Percentiles rank a stretch among this genome's conserved stretches.
phyloP scores from a whole-genome alignment of 306 rosid genomes.

The Spatholobus suberectus region DNA sequence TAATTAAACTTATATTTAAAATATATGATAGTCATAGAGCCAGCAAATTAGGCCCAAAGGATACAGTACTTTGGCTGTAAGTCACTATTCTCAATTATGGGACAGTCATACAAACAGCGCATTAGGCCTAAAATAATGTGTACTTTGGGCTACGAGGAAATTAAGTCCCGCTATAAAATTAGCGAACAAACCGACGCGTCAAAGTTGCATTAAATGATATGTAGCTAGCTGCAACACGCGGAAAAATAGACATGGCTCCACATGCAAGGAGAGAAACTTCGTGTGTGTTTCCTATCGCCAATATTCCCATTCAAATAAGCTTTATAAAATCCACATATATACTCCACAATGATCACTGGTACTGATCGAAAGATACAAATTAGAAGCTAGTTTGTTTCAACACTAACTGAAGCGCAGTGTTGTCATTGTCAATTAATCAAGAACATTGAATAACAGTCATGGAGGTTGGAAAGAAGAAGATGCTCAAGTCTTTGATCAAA shows the following conservation, averaged over 20 bases:
- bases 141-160: constrained; percentile 6
- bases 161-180: constrained; percentile 43
- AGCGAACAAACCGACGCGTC: constrained; percentile 50
- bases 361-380: constrained; percentile 4
- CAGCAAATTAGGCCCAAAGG: constrained; percentile 29
- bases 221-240: constrained; percentile 30
- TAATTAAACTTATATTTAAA: too few species aligned
- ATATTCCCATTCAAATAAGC: not conserved
- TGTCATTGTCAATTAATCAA: not conserved
- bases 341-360: not conserved
- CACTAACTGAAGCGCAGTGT: constrained; percentile 19
- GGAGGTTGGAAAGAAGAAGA: constrained; percentile 42
- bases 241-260: constrained; percentile 31
- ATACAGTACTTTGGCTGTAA: not conserved
- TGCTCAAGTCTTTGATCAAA: constrained; percentile 46
- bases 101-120: constrained; percentile 42
- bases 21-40: constrained; percentile 18
- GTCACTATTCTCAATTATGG: not conserved
- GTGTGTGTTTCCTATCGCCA: not conserved
- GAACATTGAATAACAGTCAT: not conserved
- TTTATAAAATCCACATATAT: constrained; percentile 23
- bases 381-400: not conserved
- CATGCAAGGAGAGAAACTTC: constrained; percentile 42
- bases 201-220: constrained; percentile 40
- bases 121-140: constrained; percentile 8